Evolutionary conservation across 805 yeast genomes (phyloP).

Genomic region (Saturnispora quitensis): DNA sequence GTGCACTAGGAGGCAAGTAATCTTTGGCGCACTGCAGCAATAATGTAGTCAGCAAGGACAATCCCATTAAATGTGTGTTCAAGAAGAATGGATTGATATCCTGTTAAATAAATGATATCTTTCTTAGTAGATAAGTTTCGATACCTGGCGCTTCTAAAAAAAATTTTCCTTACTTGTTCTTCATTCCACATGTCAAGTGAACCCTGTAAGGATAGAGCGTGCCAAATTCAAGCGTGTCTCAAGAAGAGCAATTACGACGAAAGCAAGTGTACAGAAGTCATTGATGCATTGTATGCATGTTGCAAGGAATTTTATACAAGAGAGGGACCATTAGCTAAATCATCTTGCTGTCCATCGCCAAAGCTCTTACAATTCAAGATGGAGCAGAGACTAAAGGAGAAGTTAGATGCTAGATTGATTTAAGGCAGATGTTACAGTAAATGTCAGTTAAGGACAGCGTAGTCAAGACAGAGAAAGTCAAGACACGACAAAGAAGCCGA

Average conservation of each 20-base stretch:
- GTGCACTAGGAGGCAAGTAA: background rate
- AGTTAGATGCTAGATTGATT: conserved; percentile 46
- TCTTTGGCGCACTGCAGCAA: background rate
- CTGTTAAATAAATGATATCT: background rate
- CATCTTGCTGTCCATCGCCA: conserved; percentile 76
- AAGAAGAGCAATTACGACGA: conserved; percentile 57
- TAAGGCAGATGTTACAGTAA: conserved; percentile 1
- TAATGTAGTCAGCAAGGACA: background rate
- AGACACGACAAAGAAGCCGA: conserved; percentile 51
- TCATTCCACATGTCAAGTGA: conserved; percentile 16
- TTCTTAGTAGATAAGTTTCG: background rate
- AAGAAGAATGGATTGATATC: background rate
- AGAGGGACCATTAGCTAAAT: conserved; percentile 48
- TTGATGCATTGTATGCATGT: conserved; percentile 67
- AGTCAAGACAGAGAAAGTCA: conserved; percentile 33
- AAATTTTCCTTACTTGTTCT: background rate
- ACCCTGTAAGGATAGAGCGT: conserved; percentile 72
- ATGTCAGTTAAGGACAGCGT: conserved; percentile 76
- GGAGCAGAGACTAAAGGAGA: conserved; percentile 49
- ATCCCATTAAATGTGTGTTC: background rate
- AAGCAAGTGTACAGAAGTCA: conserved; percentile 57
- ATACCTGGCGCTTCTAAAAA: background rate
- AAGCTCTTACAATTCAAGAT: conserved; percentile 52
- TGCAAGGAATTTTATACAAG: conserved; percentile 57
- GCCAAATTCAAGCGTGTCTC: conserved; percentile 78